Percentiles rank a stretch among this genome's conserved stretches.
phyloP scores from a whole-genome alignment of 1,284 basidiomycete genomes.

The Tylopilus orsonianus region DNA sequence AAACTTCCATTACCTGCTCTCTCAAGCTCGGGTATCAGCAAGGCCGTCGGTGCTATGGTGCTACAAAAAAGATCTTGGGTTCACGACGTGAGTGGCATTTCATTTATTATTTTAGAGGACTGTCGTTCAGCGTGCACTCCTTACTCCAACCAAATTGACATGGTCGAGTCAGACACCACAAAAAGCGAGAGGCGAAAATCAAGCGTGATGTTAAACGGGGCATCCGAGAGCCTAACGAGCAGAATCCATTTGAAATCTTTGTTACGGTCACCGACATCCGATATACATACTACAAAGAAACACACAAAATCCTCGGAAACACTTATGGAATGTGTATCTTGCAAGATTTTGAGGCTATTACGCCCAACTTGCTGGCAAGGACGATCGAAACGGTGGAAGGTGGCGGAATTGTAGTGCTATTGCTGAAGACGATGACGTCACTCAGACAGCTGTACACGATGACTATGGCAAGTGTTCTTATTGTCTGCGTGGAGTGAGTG shows the following conservation, averaged over 20 bases:
- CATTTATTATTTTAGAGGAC: not conserved
- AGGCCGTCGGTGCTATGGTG: constrained; percentile 94
- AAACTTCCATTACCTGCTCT: constrained; percentile 93
- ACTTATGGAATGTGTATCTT: constrained; percentile 98
- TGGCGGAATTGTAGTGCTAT: constrained; percentile 88
- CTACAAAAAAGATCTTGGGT: constrained; percentile 96
- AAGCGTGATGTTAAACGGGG: constrained; percentile 94
- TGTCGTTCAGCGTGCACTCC: not conserved
- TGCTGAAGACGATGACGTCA: constrained; percentile 95
- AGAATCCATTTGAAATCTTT: constrained; percentile 98
- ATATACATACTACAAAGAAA: constrained; percentile 97
- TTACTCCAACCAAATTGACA: not conserved
- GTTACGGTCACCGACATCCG: constrained; percentile 98
- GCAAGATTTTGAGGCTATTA: constrained; percentile 98
- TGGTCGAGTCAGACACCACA: constrained; percentile 73
- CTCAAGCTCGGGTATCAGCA: constrained; percentile 86
- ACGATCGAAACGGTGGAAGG: constrained; percentile 99
- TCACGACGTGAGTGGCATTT: constrained; percentile 68
- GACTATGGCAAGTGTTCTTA: constrained; percentile 75
- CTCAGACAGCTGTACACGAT: constrained; percentile 93
- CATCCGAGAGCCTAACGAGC: constrained; percentile 91
- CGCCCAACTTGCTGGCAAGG: constrained; percentile 93
- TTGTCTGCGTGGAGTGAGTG: not conserved
- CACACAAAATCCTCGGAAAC: constrained; percentile 94
- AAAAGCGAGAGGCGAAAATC: constrained; percentile 94